Percentiles rank a stretch among this genome's conserved stretches.
phyloP scores from a whole-genome alignment of 805 yeast genomes.

The Zygoascus tannicola region DNA sequence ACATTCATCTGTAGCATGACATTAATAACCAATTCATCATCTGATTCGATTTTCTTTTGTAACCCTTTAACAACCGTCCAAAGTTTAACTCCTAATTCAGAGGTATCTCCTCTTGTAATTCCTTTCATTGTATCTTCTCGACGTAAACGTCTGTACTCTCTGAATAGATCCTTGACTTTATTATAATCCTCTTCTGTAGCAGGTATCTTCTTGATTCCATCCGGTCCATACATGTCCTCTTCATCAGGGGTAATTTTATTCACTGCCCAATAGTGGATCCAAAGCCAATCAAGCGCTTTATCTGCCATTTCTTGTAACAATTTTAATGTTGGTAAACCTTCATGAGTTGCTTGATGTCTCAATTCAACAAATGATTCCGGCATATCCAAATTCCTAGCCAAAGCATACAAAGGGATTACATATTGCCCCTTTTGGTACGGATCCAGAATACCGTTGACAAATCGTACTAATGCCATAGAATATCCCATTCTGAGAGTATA shows the following conservation, averaged over 20 bases:
- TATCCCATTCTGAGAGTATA: slow-evolving; percentile 43
- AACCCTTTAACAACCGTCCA: slow-evolving; percentile 33
- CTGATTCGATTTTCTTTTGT: slow-evolving; percentile 11
- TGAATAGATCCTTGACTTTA: slow-evolving; percentile 32
- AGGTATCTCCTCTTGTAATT: slow-evolving; percentile 37
- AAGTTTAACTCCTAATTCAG: slow-evolving; percentile 35
- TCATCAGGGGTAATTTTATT: slow-evolving; percentile 2
- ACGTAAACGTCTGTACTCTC: slow-evolving; percentile 42
- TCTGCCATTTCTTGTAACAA: slow-evolving; percentile 52
- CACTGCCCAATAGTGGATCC: slow-evolving; percentile 58
- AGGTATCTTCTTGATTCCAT: not conserved
- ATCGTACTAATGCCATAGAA: slow-evolving; percentile 66
- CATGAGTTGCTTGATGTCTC: slow-evolving; percentile 89
- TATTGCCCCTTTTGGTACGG: slow-evolving; percentile 70
- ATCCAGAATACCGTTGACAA: slow-evolving; percentile 87
- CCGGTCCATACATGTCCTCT: slow-evolving; percentile 5
- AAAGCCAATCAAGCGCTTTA: slow-evolving; percentile 68
- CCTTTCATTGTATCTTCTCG: slow-evolving; percentile 34
- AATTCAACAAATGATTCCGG: slow-evolving; percentile 83
- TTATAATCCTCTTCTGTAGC: slow-evolving; percentile 2
- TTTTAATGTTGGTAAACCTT: slow-evolving; percentile 60
- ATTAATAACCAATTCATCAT: slow-evolving; percentile 19
- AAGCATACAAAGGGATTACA: slow-evolving; percentile 67
- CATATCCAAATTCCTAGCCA: slow-evolving; percentile 60
- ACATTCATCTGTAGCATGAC: slow-evolving; percentile 28